phyloP scores from a whole-genome alignment of 495 filamentous ascomycete genomes.

The Sordaria brevicollis region DNA sequence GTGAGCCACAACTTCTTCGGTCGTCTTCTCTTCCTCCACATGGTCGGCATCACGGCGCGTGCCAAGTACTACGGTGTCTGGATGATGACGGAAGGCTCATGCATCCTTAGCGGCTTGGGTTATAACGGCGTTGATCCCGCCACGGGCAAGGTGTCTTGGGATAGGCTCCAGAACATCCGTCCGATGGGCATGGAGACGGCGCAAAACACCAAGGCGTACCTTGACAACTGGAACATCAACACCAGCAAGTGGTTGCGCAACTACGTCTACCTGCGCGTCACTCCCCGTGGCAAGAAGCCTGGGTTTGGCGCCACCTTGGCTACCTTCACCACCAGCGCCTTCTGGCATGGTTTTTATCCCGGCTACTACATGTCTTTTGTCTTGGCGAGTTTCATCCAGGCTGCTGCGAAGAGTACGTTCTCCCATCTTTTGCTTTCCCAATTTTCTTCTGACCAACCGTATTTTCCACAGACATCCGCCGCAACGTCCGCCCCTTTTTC shows the following conservation, averaged over 20 bases:
- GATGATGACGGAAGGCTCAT: conserved; percentile 86
- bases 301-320: conserved; percentile 91
- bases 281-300: conserved; percentile 89
- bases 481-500: conserved; percentile 88
- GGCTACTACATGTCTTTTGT: conserved; percentile 92
- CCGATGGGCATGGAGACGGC: conserved; percentile 75
- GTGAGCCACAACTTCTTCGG: conserved; percentile 56
- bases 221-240: conserved; percentile 96
- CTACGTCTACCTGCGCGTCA: conserved; percentile 91
- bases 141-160: conserved; percentile 77
- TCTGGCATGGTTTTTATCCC: conserved; percentile 98
- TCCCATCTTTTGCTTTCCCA: background rate
- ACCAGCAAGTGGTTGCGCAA: conserved; percentile 96
- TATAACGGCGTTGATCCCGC: conserved; percentile 85
- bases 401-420: conserved; percentile 77
- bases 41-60: conserved; percentile 69
- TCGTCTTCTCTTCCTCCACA: conserved; percentile 67
- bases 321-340: conserved; percentile 85
- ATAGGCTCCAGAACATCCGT: conserved; percentile 77
- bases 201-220: conserved; percentile 79
- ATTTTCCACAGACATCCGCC: conserved; percentile 62
- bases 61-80: conserved; percentile 95
- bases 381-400: conserved; percentile 82
- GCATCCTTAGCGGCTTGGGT: conserved; percentile 86
- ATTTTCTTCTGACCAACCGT: background rate